Percentiles rank a stretch among this genome's conserved stretches.
phyloP scores from a whole-genome alignment of 2,329 filamentous ascomycete genomes.

The Diaporthe citrichinensis region DNA sequence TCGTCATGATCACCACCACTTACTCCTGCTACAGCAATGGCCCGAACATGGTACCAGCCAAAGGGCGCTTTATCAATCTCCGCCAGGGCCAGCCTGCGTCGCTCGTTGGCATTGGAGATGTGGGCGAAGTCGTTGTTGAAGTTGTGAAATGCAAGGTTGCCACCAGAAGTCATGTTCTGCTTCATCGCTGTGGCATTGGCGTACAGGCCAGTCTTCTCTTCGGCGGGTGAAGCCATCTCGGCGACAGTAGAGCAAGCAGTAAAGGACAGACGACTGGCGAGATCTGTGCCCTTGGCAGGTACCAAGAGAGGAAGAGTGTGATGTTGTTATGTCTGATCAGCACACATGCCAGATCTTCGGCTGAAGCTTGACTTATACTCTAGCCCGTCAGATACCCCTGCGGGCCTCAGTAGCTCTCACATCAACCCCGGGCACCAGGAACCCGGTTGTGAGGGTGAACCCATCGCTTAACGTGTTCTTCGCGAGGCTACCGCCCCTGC shows the following conservation, averaged over 20 bases:
- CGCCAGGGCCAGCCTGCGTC: conserved; percentile 82
- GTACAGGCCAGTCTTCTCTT: neutral
- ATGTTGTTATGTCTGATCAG: neutral
- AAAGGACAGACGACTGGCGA: neutral
- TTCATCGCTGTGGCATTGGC: neutral
- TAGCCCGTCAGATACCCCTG: neutral
- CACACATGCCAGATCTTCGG: neutral
- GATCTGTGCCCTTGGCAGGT: neutral
- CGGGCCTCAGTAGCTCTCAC: neutral
- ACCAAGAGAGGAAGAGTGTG: neutral
- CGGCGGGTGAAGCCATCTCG: neutral
- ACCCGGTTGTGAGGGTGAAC: neutral
- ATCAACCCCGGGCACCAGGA: neutral
- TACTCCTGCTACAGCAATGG: conserved; percentile 83
- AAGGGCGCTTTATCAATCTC: conserved; percentile 87
- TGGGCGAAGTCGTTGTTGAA: conserved; percentile 80
- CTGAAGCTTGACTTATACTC: conserved; percentile 28
- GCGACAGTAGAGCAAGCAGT: too few relatives aligned
- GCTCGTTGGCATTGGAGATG: conserved; percentile 81
- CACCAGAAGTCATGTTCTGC: conserved; percentile 68
- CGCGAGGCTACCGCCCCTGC: neutral
- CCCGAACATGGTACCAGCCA: conserved; percentile 86
- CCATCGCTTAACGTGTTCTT: neutral
- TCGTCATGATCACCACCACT: neutral
- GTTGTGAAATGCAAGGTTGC: conserved; percentile 81